phyloP scores from a whole-genome alignment of 2,329 filamentous ascomycete species.

The Aureobasidium subglaciale region DNA sequence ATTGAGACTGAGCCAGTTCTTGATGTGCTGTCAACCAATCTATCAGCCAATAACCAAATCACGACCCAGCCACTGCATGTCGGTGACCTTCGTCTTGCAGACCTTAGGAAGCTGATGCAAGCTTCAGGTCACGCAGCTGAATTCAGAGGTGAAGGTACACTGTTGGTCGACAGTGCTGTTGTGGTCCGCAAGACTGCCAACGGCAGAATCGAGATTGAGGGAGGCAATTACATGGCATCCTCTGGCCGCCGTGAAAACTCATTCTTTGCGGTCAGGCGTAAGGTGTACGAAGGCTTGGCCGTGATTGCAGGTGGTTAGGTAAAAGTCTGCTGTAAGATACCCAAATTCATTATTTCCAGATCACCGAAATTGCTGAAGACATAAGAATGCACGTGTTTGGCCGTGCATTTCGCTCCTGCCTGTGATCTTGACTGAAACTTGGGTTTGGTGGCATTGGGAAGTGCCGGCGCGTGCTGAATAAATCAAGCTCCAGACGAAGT shows the following conservation, averaged over 20 bases:
- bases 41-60: slow-evolving; percentile 57
- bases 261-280: slow-evolving; percentile 80
- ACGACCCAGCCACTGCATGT: slow-evolving; percentile 87
- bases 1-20: slow-evolving; percentile 41
- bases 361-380: neutral
- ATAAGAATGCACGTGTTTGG: neutral
- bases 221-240: slow-evolving; percentile 51
- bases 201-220: slow-evolving; percentile 84
- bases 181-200: slow-evolving; percentile 81
- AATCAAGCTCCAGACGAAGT: neutral
- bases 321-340: slow-evolving; percentile 12
- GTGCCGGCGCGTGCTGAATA: neutral
- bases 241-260: slow-evolving; percentile 50
- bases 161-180: slow-evolving; percentile 82
- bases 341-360: neutral
- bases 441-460: neutral
- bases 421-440: neutral
- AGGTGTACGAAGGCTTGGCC: slow-evolving; percentile 89
- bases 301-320: slow-evolving; percentile 69
- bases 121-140: slow-evolving; percentile 77
- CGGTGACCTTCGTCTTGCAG: slow-evolving; percentile 81
- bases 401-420: neutral
- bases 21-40: slow-evolving; percentile 51
- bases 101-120: slow-evolving; percentile 78
- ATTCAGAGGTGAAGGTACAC: slow-evolving; percentile 84